phyloP scores from a whole-genome alignment of 2,329 filamentous ascomycete species.

The Aspergillus sergii region DNA sequence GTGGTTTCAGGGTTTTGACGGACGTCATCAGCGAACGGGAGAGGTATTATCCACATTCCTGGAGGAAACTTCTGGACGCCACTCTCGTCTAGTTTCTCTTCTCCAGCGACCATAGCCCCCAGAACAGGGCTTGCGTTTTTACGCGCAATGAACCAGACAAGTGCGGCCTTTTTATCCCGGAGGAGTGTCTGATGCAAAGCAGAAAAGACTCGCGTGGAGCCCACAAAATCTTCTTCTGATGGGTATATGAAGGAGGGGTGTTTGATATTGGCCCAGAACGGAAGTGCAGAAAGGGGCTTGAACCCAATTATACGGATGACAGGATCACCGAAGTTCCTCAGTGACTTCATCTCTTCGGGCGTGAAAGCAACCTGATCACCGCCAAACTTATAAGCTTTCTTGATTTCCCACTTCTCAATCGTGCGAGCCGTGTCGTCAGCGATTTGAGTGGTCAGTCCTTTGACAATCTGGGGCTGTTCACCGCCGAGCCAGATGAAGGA shows the following conservation, averaged over 20 bases:
- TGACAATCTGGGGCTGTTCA: conserved; percentile 80
- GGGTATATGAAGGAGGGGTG: conserved; percentile 93
- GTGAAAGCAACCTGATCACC: conserved; percentile 86
- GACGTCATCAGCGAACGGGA: conserved; percentile 89
- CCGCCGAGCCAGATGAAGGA: conserved; percentile 87
- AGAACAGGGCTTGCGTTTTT: conserved; percentile 77
- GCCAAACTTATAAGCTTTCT: conserved; percentile 94
- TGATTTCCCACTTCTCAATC: conserved; percentile 78
- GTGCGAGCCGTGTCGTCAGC: conserved; percentile 76
- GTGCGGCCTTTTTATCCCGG: conserved; percentile 74
- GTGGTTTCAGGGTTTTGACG: conserved; percentile 69
- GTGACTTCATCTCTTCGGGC: conserved; percentile 75
- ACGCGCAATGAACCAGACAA: conserved; percentile 88
- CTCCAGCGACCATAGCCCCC: conserved; percentile 78
- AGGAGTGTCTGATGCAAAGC: conserved; percentile 87
- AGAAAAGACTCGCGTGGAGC: conserved; percentile 89
- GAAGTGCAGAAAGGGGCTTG: conserved; percentile 75
- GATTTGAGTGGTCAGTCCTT: conserved; percentile 71
- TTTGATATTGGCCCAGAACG: conserved; percentile 81
- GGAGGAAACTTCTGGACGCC: conserved; percentile 73
- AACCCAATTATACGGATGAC: conserved; percentile 90
- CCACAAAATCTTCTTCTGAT: conserved; percentile 84
- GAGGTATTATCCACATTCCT: conserved; percentile 83
- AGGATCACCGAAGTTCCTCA: conserved; percentile 80
- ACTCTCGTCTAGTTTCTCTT: conserved; percentile 64